Evolutionary conservation across 208 protist species (phyloP), one percentile per base, ranked within the genome.

Genomic region (Trypanosomatidae sp.): DNA sequence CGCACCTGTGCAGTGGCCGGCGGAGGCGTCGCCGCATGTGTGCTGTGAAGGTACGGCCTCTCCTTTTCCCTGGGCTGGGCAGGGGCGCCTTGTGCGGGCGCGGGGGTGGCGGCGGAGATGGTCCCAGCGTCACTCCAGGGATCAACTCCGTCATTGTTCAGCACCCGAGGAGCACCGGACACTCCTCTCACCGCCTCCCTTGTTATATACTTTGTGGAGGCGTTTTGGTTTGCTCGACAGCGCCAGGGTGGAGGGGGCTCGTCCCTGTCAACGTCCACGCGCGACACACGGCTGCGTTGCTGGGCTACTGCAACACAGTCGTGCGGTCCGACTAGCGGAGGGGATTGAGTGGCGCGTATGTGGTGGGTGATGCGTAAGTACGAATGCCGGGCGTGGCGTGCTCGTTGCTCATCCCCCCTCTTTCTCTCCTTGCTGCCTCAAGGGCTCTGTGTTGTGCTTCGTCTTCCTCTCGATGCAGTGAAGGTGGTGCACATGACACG

Each of bases 221-320:
- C 41, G 22, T 55, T 43, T 82, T 6, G 25, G 75, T 13, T 79
- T 80, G 76, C 70, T 78, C 19, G 77, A 81, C 49, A 79, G 71
- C 22, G 62, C 71, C 39, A 28, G 69, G 13, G 70, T 73, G 33
- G 43, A 36, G 41, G 36, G 79, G 81, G 4, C n/a, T 87, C 50
- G 53, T 49, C 46, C 65, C 65, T 36, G 49, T 88, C 2, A 83
- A 91, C 50, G 66, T 86, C 2, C 83, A 73, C 64, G 81, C 80
- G 8, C n/a, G 86, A 15, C 71, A 49, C 19, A 59, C 80, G 50
- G 56, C 36, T 39, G 36, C 88, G 71, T 43, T 86, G 62, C 60
- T 86, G 7, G 79, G 76, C 33, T 88, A 88, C 75, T 86, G 86
- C 74, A 86, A 86, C 41, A 62, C 79, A 49, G 71, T 81, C 1